phyloP scores from a whole-genome alignment of 129 eudicot species.

The Chrysanthemum seticuspe region DNA sequence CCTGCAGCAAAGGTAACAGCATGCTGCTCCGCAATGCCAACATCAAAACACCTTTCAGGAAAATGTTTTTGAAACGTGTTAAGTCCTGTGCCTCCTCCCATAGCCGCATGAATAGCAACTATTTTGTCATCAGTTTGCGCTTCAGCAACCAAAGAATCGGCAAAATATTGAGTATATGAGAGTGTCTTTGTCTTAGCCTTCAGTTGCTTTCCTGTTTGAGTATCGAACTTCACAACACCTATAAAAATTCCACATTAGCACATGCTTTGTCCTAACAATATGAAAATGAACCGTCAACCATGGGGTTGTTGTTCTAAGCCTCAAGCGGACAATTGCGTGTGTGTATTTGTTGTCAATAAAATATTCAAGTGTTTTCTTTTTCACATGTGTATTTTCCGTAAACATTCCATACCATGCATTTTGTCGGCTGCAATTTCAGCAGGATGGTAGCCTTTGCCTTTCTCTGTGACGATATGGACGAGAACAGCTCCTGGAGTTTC shows the following conservation, averaged over 20 bases:
- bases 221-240: slow-evolving; percentile 69
- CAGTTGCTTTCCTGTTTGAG: slow-evolving; percentile 48
- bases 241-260: slow-evolving; percentile 17
- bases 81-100: slow-evolving; percentile 83
- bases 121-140: slow-evolving; percentile 55
- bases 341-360: background rate
- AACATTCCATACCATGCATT: slow-evolving; percentile 54
- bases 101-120: slow-evolving; percentile 73
- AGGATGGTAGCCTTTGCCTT: slow-evolving; percentile 77
- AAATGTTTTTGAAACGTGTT: slow-evolving; percentile 53
- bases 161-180: slow-evolving; percentile 65
- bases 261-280: background rate
- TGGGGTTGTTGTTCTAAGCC: background rate
- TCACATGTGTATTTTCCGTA: background rate
- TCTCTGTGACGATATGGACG: slow-evolving; percentile 66
- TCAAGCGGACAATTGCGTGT: background rate
- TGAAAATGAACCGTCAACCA: background rate
- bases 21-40: slow-evolving; percentile 77
- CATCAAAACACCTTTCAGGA: slow-evolving; percentile 58
- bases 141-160: slow-evolving; percentile 57
- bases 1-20: slow-evolving; percentile 78
- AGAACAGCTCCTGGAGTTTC: slow-evolving; percentile 60
- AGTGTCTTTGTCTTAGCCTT: slow-evolving; percentile 44
- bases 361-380: background rate
- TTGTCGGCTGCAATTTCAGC: slow-evolving; percentile 68